phyloP scores from a whole-genome alignment of 2,329 filamentous ascomycete species.

The Ceratocystis smalleyi region DNA sequence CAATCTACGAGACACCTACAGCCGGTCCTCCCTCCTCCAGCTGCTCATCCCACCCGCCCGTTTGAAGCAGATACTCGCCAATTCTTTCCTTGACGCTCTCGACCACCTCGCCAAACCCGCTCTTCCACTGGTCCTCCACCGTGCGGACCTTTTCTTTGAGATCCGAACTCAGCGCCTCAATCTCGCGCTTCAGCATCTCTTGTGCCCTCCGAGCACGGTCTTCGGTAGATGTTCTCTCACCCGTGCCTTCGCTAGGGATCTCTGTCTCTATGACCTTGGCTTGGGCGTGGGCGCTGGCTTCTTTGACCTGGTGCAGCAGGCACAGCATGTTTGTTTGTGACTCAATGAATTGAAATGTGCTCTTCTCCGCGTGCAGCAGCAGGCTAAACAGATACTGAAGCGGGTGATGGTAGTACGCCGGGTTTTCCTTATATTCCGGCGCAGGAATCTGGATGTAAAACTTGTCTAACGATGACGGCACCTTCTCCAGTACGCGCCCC shows the following conservation, averaged over 20 bases:
- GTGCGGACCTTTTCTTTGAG: conserved; percentile 84
- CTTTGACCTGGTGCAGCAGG: conserved; percentile 77
- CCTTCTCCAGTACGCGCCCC: conserved; percentile 59
- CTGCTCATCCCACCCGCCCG: conserved; percentile 78
- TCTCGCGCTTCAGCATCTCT: conserved; percentile 50
- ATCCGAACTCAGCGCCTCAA: conserved; percentile 59
- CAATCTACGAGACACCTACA: conserved; percentile 30
- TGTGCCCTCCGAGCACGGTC: conserved; percentile 31
- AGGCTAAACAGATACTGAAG: conserved; percentile 82
- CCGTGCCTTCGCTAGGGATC: conserved; percentile 23
- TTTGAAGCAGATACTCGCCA: conserved; percentile 53
- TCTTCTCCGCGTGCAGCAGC: conserved; percentile 75
- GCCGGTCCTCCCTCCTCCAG: conserved; percentile 38
- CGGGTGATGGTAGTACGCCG: conserved; percentile 62
- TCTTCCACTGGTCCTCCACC: conserved; percentile 81
- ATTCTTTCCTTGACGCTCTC: conserved; percentile 59
- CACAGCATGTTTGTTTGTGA: conserved; percentile 83
- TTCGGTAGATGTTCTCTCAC: conserved; percentile 23
- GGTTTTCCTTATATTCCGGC: conserved; percentile 72
- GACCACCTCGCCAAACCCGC: conserved; percentile 67
- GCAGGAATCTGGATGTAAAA: conserved; percentile 66
- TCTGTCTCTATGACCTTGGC: conserved; percentile 53
- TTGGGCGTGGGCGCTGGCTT: conserved; percentile 55
- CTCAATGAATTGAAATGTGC: conserved; percentile 93
- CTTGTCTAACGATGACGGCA: conserved; percentile 43